Evolutionary conservation across 169 alveolate species (phyloP).

Genomic region (Cryptosporidium ryanae): DNA sequence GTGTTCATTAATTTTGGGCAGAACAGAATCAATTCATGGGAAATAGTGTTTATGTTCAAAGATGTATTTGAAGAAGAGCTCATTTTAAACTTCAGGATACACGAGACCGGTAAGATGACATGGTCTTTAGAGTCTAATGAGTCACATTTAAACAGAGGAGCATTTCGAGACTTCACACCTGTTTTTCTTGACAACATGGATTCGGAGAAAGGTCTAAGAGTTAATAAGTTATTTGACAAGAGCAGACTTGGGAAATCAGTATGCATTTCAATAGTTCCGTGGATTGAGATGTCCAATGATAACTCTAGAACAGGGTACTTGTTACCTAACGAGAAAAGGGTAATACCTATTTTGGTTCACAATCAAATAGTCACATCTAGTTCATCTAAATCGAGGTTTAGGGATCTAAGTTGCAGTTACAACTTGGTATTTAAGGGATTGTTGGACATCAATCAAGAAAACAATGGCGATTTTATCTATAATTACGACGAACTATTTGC

Average conservation of each 20-base stretch:
- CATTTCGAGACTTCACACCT: constrained; percentile 10
- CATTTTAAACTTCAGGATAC: not conserved
- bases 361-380: constrained; percentile 44
- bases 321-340: constrained; percentile 43
- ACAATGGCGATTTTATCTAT: not conserved
- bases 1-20: not conserved
- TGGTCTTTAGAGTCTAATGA: constrained; percentile 4
- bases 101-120: constrained; percentile 45
- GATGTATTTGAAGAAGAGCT: not conserved
- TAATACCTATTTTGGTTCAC: constrained; percentile 48
- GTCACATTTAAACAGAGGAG: not conserved
- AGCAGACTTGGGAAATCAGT: not conserved
- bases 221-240: not conserved
- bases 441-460: not conserved
- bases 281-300: constrained; percentile 62
- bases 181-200: not conserved
- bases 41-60: not conserved
- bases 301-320: constrained; percentile 49
- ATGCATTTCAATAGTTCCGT: constrained; percentile 34
- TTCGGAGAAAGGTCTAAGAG: not conserved
- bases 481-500: constrained; percentile 12
- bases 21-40: constrained; percentile 31
- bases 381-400: constrained; percentile 12
- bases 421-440: constrained; percentile 32
- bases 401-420: constrained; percentile 8